These are phyloP conservation scores for Cephaloascus fragrans DNA, from an alignment of 805 yeast species.

Conservation along the genomic window DNA sequence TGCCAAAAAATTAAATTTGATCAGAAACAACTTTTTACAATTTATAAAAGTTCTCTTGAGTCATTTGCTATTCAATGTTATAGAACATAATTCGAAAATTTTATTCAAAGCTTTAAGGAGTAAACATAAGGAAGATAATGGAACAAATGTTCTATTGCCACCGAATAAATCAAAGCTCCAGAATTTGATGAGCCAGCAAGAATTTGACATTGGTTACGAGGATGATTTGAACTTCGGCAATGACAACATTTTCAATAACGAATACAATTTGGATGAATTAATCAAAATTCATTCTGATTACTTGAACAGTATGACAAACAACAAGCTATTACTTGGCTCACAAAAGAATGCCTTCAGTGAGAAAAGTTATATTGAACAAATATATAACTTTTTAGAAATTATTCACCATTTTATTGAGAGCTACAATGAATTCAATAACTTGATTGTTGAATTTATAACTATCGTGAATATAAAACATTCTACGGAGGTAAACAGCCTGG, in stretches of 20 bases:
- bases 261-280: constrained; percentile 20
- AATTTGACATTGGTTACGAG: neutral
- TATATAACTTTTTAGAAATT: constrained; percentile 16
- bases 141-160: neutral
- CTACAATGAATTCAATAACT: constrained; percentile 21
- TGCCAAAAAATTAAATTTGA: constrained; percentile 22
- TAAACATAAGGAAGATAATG: neutral
- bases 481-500: constrained; percentile 1
- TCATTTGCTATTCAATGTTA: constrained; percentile 35
- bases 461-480: constrained; percentile 13
- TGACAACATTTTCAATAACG: constrained; percentile 7
- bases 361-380: constrained; percentile 11
- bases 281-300: constrained; percentile 13
- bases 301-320: constrained; percentile 13
- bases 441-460: constrained; percentile 17
- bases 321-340: constrained; percentile 16
- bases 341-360: neutral
- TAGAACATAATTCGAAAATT: constrained; percentile 27
- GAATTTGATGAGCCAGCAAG: neutral
- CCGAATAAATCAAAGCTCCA: neutral
- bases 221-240: constrained; percentile 3
- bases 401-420: constrained; percentile 22
- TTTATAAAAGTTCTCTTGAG: constrained; percentile 29
- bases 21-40: constrained; percentile 27
- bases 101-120: constrained; percentile 10